A percentile compares a stretch with the other conserved stretches of the same genome.
Conservation (phyloP, 2,329 filamentous ascomycete genomes). For the Ambrosiella cleistominuta region DNA sequence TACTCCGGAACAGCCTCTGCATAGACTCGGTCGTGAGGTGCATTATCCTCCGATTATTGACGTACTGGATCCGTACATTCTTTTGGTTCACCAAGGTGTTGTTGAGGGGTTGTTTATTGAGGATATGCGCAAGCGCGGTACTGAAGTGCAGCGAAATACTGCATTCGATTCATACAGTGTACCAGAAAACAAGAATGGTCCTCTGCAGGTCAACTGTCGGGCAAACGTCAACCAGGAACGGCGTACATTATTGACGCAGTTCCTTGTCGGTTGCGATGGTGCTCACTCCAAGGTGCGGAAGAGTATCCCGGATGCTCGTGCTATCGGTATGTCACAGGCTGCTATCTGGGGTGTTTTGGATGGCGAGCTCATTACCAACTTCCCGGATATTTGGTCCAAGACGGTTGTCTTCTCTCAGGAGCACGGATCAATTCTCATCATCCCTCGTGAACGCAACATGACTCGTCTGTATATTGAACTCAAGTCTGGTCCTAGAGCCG, state of each 20-base stretch:
- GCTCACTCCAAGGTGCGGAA: conserved; percentile 54
- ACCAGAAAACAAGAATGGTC: conserved; percentile 25
- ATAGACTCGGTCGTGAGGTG: conserved; percentile 44
- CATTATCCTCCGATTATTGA: conserved; percentile 50
- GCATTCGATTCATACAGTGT: conserved; percentile 42
- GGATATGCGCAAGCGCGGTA: conserved; percentile 46
- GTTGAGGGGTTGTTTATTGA: conserved; percentile 53
- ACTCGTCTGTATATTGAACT: conserved; percentile 44
- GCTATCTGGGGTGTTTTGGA: conserved; percentile 55
- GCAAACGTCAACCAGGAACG: conserved; percentile 34
- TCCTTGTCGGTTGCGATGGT: conserved; percentile 56
- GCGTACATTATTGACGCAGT: conserved; percentile 37
- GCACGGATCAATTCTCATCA: conserved; percentile 53
- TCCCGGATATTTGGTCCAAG: conserved; percentile 61
- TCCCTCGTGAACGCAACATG: conserved; percentile 56
- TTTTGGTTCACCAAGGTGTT: conserved; percentile 56
- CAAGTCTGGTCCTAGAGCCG: conserved; percentile 27
- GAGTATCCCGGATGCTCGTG: conserved; percentile 39
- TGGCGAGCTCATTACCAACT: conserved; percentile 52
- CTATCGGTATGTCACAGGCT: conserved; percentile 35
- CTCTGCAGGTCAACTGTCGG: conserved; percentile 33
- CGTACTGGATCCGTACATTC: conserved; percentile 38
- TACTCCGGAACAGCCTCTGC: conserved; percentile 32
- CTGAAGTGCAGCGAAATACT: conserved; percentile 45
- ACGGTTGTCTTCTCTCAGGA: conserved; percentile 50